A percentile compares a stretch with the other conserved stretches of the same genome.
These are phyloP conservation scores for Xylariaceae sp. DNA, from an alignment of 2,329 filamentous ascomycete species.

Conservation along the genomic window DNA sequence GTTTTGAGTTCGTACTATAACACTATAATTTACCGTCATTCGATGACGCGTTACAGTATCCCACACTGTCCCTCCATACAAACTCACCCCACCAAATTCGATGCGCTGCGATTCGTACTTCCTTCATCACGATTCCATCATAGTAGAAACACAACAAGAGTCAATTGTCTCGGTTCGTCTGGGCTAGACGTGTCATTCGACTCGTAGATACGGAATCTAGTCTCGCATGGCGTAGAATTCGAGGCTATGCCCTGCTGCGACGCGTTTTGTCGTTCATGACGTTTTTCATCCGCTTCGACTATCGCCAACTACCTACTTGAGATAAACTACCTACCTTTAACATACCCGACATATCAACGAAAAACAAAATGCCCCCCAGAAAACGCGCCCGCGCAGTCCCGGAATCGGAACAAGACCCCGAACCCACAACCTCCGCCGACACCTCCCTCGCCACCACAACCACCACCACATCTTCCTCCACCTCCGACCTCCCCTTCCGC, in stretches of 20 bases:
- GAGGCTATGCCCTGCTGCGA: background rate
- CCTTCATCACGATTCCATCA: background rate
- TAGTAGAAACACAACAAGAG: background rate
- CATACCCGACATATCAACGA: too few relatives aligned
- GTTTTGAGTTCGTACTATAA: too few relatives aligned
- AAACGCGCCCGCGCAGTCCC: constrained; percentile 20
- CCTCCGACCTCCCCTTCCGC: constrained; percentile 25
- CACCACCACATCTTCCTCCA: too few relatives aligned
- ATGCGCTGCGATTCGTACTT: background rate
- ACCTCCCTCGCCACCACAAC: too few relatives aligned
- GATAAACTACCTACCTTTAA: too few relatives aligned
- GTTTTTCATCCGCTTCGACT: background rate
- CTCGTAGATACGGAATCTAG: background rate
- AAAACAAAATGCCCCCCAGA: constrained; percentile 24
- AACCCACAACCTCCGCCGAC: constrained; percentile 4
- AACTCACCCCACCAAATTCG: background rate
- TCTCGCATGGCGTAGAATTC: background rate
- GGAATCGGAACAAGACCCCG: constrained; percentile 5
- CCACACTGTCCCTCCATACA: background rate
- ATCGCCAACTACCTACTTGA: too few relatives aligned
- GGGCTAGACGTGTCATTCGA: background rate
- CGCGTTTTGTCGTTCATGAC: constrained; percentile 4
- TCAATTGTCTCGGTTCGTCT: background rate
- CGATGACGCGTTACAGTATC: too few relatives aligned
- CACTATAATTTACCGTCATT: too few relatives aligned